Evolutionary conservation across 2,329 filamentous ascomycete species (phyloP), one percentile per base, ranked within the genome.

Genomic region (Chaetomiaceae sp.): DNA sequence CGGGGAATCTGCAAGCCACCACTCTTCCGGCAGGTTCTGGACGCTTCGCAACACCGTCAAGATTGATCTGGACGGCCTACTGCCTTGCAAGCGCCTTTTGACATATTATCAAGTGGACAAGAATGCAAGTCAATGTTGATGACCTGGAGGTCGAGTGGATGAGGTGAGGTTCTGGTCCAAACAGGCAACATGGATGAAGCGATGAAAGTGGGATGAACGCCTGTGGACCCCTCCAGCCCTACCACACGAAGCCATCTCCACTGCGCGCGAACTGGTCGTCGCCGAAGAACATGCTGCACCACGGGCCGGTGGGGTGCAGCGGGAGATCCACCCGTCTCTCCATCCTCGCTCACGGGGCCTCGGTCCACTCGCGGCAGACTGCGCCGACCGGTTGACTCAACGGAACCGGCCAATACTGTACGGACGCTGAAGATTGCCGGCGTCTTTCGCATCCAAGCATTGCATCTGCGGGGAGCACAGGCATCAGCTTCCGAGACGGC

Each of bases 381-480:
- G 17, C 36, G 2, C 25, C 45, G 40, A 27, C 51, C 43, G 44
- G 34, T 54, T 57, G 55, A 57, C 31, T 57, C 55, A 57, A n/a
- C 44, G 47, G 38, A 51, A 40, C 51, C 38, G 43, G 38, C 54
- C 46, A 33, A 56, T 50, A 37, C 17, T 22, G 11, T 14, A 40
- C 19, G 25, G 17, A 8, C 34, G 34, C 9, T 3, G 45, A 19
- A 27, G 12, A 29, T 7, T 29, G 27, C 47, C 46, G 40, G 25
- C 46, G 20, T 23, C 19, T 34, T 42, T 34, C 17, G 22, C 36
- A 15, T 20, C 11, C 19, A 3, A 40, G 17, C 39, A 27, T 25
- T n/a, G 33, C 11, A 23, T 17, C 12, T 19, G 29, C 8, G 23
- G 25, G 17, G 25, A 19, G 22, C 27, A 22, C 40, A 51, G 50